Percentiles rank a stretch among this genome's conserved stretches.
phyloP scores from a whole-genome alignment of 108 stramenopile species.

The Craspedostauros australis region DNA sequence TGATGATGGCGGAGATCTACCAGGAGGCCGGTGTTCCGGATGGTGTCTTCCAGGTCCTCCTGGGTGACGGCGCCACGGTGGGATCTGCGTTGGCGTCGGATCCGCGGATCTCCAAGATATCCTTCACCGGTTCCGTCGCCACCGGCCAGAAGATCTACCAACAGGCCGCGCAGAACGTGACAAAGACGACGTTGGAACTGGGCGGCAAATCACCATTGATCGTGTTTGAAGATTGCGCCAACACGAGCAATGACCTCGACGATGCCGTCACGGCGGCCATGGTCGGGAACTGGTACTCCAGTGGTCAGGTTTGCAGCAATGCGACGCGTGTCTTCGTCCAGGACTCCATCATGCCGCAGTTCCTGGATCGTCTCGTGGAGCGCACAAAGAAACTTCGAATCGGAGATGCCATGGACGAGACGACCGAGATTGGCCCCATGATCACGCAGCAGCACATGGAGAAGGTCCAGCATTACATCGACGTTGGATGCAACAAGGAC shows the following conservation, averaged over 20 bases:
- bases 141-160: constrained; percentile 51
- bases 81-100: constrained; percentile 52
- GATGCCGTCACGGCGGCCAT: constrained; percentile 53
- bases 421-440: constrained; percentile 49
- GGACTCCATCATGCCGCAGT: constrained; percentile 23
- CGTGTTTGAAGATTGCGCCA: constrained; percentile 48
- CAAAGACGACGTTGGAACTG: constrained; percentile 69
- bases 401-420: constrained; percentile 31
- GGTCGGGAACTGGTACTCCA: constrained; percentile 61
- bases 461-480: constrained; percentile 36
- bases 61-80: constrained; percentile 62
- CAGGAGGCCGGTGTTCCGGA: constrained; percentile 80
- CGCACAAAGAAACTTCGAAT: constrained; percentile 23
- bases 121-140: constrained; percentile 67
- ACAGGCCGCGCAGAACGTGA: constrained; percentile 29
- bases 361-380: constrained; percentile 30
- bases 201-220: constrained; percentile 86
- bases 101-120: constrained; percentile 63
- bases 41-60: constrained; percentile 80
- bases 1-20: constrained; percentile 54
- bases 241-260: too few species aligned
- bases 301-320: constrained; percentile 83
- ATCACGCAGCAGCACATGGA: constrained; percentile 32
- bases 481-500: constrained; percentile 24
- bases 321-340: constrained; percentile 73